These are phyloP conservation scores for Boletus eberwhitei DNA, from an alignment of 768 basidiomycete genomes.

Conservation along the genomic window DNA sequence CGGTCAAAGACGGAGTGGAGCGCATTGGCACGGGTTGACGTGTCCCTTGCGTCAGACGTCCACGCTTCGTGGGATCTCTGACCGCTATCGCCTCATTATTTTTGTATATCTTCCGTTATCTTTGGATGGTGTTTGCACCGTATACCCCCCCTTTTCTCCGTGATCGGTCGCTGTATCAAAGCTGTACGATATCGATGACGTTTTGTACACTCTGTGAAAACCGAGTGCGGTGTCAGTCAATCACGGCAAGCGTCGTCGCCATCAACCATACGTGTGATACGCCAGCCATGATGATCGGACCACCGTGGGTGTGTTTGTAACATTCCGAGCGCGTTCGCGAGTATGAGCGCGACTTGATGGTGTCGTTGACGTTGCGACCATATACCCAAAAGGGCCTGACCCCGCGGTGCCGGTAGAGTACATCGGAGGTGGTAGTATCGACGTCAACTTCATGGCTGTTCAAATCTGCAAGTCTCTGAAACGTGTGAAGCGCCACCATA, in stretches of 20 bases:
- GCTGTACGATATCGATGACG: conserved; percentile 1
- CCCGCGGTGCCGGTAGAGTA: no score
- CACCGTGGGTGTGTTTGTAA: no score
- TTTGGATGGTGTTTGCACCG: not conserved
- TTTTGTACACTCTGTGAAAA: not conserved
- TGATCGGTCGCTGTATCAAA: not conserved
- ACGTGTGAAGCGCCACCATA: no score
- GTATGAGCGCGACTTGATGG: no score
- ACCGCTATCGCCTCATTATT: not conserved
- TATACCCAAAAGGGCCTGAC: no score
- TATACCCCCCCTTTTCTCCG: not conserved
- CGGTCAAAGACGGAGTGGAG: conserved; percentile 18
- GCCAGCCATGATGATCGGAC: not conserved
- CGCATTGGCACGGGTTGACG: conserved; percentile 13
- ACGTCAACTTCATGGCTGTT: no score
- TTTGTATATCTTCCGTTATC: not conserved
- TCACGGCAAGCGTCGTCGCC: not conserved
- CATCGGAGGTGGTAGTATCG: no score
- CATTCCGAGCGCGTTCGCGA: no score
- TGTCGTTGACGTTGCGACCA: no score
- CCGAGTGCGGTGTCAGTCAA: not conserved
- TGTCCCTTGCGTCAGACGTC: conserved; percentile 17
- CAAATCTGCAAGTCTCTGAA: no score
- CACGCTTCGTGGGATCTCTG: conserved; percentile 24
- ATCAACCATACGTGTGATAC: not conserved